A percentile compares a stretch with the other conserved stretches of the same genome.
Conservation (phyloP, 495 filamentous ascomycete genomes). For the Evernia prunastri region DNA sequence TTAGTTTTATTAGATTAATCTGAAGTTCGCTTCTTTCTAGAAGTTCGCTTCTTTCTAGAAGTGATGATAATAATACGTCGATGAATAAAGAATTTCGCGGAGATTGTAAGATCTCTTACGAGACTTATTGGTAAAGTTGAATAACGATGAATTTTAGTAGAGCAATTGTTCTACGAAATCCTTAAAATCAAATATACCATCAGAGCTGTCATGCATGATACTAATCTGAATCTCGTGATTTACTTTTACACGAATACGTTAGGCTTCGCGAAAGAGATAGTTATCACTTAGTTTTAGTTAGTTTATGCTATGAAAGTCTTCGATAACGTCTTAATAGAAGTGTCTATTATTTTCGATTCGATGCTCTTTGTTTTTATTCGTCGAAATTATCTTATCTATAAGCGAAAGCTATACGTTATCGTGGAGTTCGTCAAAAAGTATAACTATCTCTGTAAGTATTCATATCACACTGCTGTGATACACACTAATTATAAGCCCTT, state of each 20-base stretch:
- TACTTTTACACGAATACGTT: slow-evolving; percentile 11
- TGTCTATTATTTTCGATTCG: slow-evolving; percentile 5
- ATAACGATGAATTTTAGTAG: neutral
- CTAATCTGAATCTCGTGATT: neutral
- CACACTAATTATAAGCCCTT: slow-evolving; percentile 9
- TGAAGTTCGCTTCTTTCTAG: too few species aligned
- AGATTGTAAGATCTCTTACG: neutral
- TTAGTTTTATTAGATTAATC: neutral
- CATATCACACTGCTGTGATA: neutral
- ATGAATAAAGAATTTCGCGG: slow-evolving; percentile 15
- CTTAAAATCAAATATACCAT: slow-evolving; percentile 12
- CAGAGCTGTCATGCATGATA: neutral
- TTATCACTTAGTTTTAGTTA: neutral
- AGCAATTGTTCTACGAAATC: slow-evolving; percentile 10
- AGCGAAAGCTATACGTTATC: slow-evolving; percentile 1
- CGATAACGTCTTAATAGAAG: neutral
- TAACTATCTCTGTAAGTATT: slow-evolving; percentile 18
- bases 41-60: neutral
- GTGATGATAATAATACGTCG: slow-evolving; percentile 3
- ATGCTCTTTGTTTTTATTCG: slow-evolving; percentile 1
- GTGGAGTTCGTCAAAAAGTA: slow-evolving; percentile 7
- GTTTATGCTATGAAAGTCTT: neutral
- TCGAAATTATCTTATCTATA: slow-evolving; percentile 10
- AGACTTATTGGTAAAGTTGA: slow-evolving; percentile 5
- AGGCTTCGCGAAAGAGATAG: neutral